These are phyloP conservation scores for Trypanosoma platydactyli DNA, from an alignment of 208 protist species.

Conservation along the genomic window DNA sequence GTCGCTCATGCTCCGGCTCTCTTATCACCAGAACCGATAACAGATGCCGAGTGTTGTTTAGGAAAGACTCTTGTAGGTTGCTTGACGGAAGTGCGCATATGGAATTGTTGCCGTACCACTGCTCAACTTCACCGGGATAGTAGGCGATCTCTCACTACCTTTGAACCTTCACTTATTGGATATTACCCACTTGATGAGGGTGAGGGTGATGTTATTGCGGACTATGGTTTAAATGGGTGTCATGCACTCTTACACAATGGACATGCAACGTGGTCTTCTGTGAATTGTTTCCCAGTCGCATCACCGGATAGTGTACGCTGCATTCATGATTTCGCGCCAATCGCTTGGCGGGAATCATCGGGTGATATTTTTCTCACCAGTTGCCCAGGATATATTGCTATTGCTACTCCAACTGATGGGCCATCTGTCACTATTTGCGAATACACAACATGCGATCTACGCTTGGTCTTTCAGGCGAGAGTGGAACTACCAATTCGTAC, in stretches of 20 bases:
- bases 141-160: conserved; percentile 48
- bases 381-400: conserved; percentile 40
- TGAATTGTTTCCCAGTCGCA: conserved; percentile 50
- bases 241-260: conserved; percentile 61
- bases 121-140: conserved; percentile 72
- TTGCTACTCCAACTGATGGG: conserved; percentile 38
- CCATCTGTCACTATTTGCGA: conserved; percentile 61
- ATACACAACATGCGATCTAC: conserved; percentile 39
- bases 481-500: conserved; percentile 43
- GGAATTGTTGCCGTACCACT: conserved; percentile 55
- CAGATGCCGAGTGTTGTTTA: conserved; percentile 62
- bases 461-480: conserved; percentile 49
- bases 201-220: conserved; percentile 70
- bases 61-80: conserved; percentile 80
- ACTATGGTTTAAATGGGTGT: conserved; percentile 54
- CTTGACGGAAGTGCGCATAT: conserved; percentile 82
- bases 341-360: conserved; percentile 52
- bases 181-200: conserved; percentile 88
- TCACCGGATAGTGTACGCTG: conserved; percentile 25
- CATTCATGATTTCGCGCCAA: conserved; percentile 72
- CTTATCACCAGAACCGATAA: conserved; percentile 60
- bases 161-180: conserved; percentile 55
- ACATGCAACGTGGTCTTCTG: conserved; percentile 50
- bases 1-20: conserved; percentile 46
- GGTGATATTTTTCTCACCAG: conserved; percentile 63